phyloP scores from a whole-genome alignment of 306 rosid species.

The Lupinus albus region DNA sequence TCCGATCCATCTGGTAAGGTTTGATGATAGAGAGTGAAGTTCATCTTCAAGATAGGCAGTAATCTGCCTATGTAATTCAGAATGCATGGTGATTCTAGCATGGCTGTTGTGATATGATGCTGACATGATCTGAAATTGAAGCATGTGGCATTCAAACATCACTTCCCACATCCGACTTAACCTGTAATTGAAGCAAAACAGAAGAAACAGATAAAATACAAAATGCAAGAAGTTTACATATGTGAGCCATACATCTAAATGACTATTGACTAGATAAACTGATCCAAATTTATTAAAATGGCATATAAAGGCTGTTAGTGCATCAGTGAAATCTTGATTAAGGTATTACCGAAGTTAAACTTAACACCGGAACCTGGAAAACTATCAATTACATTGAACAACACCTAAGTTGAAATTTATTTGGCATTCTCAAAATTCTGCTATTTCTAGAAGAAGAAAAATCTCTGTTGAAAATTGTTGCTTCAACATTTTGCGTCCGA shows the following conservation, averaged over 20 bases:
- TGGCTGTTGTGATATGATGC: conserved; percentile 57
- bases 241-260: conserved; percentile 3
- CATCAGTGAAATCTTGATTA: background rate
- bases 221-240: background rate
- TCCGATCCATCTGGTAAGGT: conserved; percentile 74
- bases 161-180: conserved; percentile 89
- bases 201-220: too few species aligned
- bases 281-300: conserved; percentile 25
- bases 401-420: too few species aligned
- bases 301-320: conserved; percentile 15
- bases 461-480: too few species aligned
- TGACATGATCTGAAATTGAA: conserved; percentile 68
- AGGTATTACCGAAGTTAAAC: conserved; percentile 26
- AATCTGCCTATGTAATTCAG: too few species aligned
- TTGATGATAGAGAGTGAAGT: conserved; percentile 60
- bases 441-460: too few species aligned
- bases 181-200: conserved; percentile 49
- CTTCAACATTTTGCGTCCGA: too few species aligned
- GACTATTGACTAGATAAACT: background rate
- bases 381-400: background rate
- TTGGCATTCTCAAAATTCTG: too few species aligned
- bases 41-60: conserved; percentile 73
- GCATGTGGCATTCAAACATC: conserved; percentile 87
- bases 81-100: conserved; percentile 56
- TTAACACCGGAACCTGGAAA: background rate